A percentile compares a stretch with the other conserved stretches of the same genome.
These are phyloP conservation scores for Dactylonectria macrodidyma DNA, from an alignment of 2,329 filamentous ascomycete species.

Conservation along the genomic window DNA sequence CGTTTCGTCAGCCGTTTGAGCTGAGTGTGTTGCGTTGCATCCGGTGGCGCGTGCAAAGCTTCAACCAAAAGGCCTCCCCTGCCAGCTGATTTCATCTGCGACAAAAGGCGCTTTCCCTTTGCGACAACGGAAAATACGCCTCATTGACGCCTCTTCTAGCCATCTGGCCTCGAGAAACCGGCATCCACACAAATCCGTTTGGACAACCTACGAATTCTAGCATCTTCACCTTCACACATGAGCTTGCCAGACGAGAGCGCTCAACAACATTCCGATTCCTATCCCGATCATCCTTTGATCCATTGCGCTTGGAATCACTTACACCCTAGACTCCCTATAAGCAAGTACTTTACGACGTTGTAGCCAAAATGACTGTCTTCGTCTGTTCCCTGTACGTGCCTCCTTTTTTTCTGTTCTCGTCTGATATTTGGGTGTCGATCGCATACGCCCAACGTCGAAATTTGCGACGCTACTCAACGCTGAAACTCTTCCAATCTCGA, in stretches of 20 bases:
- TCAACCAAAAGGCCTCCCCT: slow-evolving; percentile 22
- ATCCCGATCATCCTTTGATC: slow-evolving; percentile 12
- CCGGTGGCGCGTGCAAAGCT: slow-evolving; percentile 31
- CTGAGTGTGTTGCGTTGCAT: slow-evolving; percentile 19
- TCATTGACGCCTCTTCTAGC: slow-evolving; percentile 15
- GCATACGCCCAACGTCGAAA: slow-evolving; percentile 29
- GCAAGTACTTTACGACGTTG: slow-evolving; percentile 20
- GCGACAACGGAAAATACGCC: slow-evolving; percentile 37
- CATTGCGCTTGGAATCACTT: slow-evolving; percentile 17
- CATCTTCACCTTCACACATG: slow-evolving; percentile 39
- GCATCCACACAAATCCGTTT: slow-evolving; percentile 1
- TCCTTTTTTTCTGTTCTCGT: slow-evolving; percentile 10
- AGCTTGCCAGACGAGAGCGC: slow-evolving; percentile 44
- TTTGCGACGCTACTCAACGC: slow-evolving; percentile 27
- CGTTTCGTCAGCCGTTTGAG: background rate
- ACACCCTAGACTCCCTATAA: slow-evolving; percentile 28
- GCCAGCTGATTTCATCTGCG: slow-evolving; percentile 44
- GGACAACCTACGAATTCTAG: slow-evolving; percentile 15
- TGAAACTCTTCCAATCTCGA: background rate
- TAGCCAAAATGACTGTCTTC: slow-evolving; percentile 58
- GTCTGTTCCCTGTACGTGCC: slow-evolving; percentile 58
- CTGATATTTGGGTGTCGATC: background rate
- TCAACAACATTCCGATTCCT: slow-evolving; percentile 34
- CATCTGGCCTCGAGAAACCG: slow-evolving; percentile 11
- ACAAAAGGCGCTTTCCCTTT: slow-evolving; percentile 47